phyloP scores from a whole-genome alignment of 176 grass and related monocot genomes.

The Oryza rufipogon region DNA sequence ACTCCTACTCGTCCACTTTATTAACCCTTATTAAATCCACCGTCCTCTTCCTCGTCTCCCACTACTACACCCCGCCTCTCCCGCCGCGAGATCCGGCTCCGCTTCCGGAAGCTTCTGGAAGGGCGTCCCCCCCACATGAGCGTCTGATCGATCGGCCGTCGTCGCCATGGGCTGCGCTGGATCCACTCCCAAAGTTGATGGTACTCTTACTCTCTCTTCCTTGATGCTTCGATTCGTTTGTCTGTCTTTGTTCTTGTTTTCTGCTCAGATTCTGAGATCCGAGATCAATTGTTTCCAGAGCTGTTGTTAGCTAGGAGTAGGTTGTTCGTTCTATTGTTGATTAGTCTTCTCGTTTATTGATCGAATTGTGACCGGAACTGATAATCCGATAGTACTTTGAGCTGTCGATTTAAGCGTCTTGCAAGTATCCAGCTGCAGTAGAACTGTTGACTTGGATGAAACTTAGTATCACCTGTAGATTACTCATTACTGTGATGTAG shows the following conservation, averaged over 20 bases:
- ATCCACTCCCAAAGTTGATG: conserved; percentile 77
- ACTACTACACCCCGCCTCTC: not conserved
- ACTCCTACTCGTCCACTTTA: conserved; percentile 29
- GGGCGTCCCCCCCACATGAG: conserved; percentile 35
- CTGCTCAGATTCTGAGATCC: conserved; percentile 8
- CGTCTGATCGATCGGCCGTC: conserved; percentile 26
- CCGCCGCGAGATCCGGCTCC: conserved; percentile 41
- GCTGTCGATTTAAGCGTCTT: not conserved
- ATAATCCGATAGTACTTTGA: not conserved
- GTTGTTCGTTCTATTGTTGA: not conserved
- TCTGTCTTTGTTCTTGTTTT: not conserved
- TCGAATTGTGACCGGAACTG: not conserved
- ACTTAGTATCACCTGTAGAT: conserved; percentile 1
- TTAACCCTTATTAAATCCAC: conserved; percentile 41
- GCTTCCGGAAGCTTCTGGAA: conserved; percentile 33
- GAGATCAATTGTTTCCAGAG: not conserved
- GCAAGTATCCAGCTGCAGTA: not conserved
- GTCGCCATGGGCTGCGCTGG: conserved; percentile 84
- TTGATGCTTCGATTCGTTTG: conserved; percentile 21
- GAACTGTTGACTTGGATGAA: conserved; percentile 10
- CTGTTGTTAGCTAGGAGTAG: not conserved
- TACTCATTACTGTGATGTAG: not conserved
- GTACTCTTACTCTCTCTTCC: conserved; percentile 17
- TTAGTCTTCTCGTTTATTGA: conserved; percentile 13
- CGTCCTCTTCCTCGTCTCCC: conserved; percentile 32